Base-by-base conservation (phyloP, 805 yeast species). In the Brettanomyces sp. region DNA sequence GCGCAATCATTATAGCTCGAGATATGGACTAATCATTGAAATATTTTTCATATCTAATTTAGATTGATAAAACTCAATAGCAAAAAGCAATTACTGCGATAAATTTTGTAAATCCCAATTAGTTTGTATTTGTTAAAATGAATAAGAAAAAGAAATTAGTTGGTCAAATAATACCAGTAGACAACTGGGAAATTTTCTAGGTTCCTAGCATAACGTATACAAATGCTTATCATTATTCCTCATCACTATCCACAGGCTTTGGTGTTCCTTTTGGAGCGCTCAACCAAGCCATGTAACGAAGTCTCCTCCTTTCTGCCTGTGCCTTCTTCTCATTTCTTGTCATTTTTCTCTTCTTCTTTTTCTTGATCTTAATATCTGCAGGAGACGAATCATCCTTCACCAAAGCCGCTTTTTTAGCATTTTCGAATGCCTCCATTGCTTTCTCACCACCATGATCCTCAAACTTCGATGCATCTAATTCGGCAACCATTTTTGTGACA, bases 261-360 rank as follows among this genome's bases (percentile, higher is more conserved):
- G 98, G 98, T 21, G 99, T 93, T 32, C 99, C 99, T 80, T 93
- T 93, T 54, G 99, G 96, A 57, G 95, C 79, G 56, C 82, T 82
- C 62, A 91, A 76, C 99, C 99, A 91, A 57, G 86, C 96, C 45
- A 91, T 73, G 65, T 91, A 85, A 68, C 98, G 82, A 65, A 88
- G 69, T 68, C 99, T 82, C 72, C 98, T 85, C 72, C 98, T 82
- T 65, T 85, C 95, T 36, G 83, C 95, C 68, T 90, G 89, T 41
- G 73, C 69, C 71, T 91, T 91, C 82, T 87, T 81, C 59, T 91
- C 97, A 63, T 91, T 91, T 78, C 99, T 82, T 28, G 98, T 93
- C 80, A 93, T 71, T 80, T 89, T 90, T 91, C 86, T 93, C 86
- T 89, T 90, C 77, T 87, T 83, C 61, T 74, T 74, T 42, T 52